Base-by-base conservation (phyloP, 2,329 filamentous ascomycete species). In the Fusarium nematophilum region DNA sequence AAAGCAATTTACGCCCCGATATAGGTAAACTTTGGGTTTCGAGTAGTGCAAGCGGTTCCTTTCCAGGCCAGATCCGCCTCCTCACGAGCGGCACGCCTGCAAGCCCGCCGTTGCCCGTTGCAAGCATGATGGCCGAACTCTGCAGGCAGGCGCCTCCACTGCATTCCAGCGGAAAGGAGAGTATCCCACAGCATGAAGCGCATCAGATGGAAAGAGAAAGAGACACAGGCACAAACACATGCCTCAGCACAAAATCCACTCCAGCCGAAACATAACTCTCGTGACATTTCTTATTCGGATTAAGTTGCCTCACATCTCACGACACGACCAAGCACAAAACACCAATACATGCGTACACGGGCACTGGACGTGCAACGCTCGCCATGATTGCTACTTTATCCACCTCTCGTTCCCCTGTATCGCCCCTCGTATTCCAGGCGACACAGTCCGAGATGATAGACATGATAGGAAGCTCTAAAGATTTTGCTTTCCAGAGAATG, bases 281-380 rank as follows among this genome's bases (percentile, higher is more conserved):
- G 18, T 17, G 33, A 23, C 46, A 25, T 23, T 27, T 44, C 40
- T 25, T 14, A 25, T 43, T 29, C 29, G 13, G 31, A 23, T 18
- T 46, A 39, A 9, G 8, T 46, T 18, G 37, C 59, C 50, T 63
- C 55, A 61, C 55, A 56, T 51, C 14, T 47, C 57, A 61, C 44
- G 25, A 46, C 38, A 38, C 26, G 11, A 25, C 39, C 25, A 42
- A 27, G n/a, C 37, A 29, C 27, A 30, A 42, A 48, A 34, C 54
- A 46, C 39, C 29, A 51, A 55, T 31, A 18, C 33, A 57, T n/a
- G 15, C 2, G 4, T 14, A 56, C 53, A 52, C 29, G 15, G 39
- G 30, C 34, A 55, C 34, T 34, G 15, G 29, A 5, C 34, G 31
- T 17, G 10, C 9, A 31, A 17, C 27, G 27, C 11, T 25, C 21